Conservation (phyloP, 1,284 basidiomycete species). For the Puccinia horiana region DNA sequence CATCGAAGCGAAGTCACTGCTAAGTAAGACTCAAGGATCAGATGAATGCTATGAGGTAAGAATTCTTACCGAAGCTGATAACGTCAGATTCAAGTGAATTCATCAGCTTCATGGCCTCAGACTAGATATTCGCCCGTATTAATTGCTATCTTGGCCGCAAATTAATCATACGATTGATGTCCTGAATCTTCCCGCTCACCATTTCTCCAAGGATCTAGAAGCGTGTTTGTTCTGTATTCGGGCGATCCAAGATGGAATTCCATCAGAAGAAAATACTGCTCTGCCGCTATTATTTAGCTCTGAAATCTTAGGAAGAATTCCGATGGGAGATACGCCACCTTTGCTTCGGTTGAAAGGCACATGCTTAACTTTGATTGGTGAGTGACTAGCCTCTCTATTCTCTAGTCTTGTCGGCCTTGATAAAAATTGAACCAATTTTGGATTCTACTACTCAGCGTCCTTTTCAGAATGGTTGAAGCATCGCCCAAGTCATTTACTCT, state of each 20-base stretch:
- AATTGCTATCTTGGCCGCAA: neutral
- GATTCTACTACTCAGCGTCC: slow-evolving; percentile 50
- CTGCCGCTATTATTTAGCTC: slow-evolving; percentile 52
- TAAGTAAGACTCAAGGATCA: slow-evolving; percentile 22
- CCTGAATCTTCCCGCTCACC: slow-evolving; percentile 7
- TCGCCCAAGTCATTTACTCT: slow-evolving; percentile 50
- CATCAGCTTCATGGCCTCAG: neutral
- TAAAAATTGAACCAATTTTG: slow-evolving; percentile 3
- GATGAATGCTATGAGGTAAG: slow-evolving; percentile 43
- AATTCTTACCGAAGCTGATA: slow-evolving; percentile 20
- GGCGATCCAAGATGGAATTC: slow-evolving; percentile 55
- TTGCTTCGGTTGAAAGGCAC: slow-evolving; percentile 51
- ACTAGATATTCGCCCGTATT: neutral
- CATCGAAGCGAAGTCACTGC: slow-evolving; percentile 50
- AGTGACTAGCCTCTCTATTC: neutral
- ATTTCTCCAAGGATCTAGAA: slow-evolving; percentile 53
- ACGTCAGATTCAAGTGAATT: neutral
- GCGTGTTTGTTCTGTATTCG: slow-evolving; percentile 54
- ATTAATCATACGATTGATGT: neutral
- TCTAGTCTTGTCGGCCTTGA: neutral
- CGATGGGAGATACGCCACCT: slow-evolving; percentile 6
- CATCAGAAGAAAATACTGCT: slow-evolving; percentile 49
- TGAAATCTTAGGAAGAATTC: slow-evolving; percentile 51
- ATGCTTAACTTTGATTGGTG: slow-evolving; percentile 51
- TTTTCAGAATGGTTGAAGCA: slow-evolving; percentile 55